Conservation (phyloP, 2,329 filamentous ascomycete species). For the Dactylonectria estremocensis region DNA sequence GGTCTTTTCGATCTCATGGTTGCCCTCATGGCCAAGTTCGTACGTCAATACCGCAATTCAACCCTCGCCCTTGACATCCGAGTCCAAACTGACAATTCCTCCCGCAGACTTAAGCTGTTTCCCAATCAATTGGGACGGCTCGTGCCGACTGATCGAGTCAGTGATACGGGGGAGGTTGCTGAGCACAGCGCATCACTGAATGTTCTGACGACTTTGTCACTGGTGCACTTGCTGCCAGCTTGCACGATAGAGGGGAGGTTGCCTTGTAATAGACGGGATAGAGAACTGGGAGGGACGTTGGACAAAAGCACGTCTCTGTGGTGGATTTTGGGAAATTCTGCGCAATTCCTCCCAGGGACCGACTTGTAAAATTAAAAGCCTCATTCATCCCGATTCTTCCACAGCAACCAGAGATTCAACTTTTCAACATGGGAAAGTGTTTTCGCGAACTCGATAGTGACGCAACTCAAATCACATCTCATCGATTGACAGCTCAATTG, state of each 20-base stretch:
- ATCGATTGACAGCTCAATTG: constrained; percentile 41
- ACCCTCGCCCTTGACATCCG: neutral
- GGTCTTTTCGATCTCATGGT: constrained; percentile 92
- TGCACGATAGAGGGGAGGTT: constrained; percentile 55
- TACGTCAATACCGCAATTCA: constrained; percentile 61
- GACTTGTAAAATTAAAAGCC: constrained; percentile 62
- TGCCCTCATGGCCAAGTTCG: constrained; percentile 95
- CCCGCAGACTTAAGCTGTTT: constrained; percentile 56
- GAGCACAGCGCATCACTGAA: constrained; percentile 45
- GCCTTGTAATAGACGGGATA: constrained; percentile 61
- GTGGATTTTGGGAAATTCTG: constrained; percentile 55
- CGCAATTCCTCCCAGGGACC: constrained; percentile 53
- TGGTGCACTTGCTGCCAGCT: constrained; percentile 47
- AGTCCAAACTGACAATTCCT: constrained; percentile 29
- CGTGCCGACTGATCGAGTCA: constrained; percentile 56
- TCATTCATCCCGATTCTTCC: constrained; percentile 58
- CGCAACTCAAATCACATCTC: constrained; percentile 7
- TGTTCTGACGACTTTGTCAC: constrained; percentile 48
- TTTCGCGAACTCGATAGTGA: constrained; percentile 27
- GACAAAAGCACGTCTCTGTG: constrained; percentile 53
- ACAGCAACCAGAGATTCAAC: constrained; percentile 51
- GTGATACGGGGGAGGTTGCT: constrained; percentile 51
- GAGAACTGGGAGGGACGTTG: constrained; percentile 55
- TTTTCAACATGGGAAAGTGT: constrained; percentile 36
- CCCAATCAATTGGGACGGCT: constrained; percentile 52